These are phyloP conservation scores for Fusarium humuli DNA, from an alignment of 2,329 filamentous ascomycete species.

Conservation along the genomic window DNA sequence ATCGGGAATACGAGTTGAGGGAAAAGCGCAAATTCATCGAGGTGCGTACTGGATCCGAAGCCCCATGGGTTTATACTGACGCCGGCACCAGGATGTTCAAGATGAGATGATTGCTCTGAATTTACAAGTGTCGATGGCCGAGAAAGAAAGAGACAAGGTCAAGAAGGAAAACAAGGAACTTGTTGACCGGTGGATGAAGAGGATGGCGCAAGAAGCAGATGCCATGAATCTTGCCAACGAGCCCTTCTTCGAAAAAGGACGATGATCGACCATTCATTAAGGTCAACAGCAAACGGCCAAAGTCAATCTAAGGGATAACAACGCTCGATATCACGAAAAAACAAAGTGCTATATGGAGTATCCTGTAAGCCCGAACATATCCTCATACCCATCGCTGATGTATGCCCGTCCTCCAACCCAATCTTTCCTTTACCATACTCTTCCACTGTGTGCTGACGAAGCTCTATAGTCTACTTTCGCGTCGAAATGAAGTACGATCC, in stretches of 20 bases:
- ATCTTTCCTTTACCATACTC: conserved; percentile 34
- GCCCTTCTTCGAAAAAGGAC: conserved; percentile 50
- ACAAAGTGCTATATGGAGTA: conserved; percentile 49
- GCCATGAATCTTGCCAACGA: conserved; percentile 81
- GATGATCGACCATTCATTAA: conserved; percentile 31
- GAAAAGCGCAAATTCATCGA: conserved; percentile 87
- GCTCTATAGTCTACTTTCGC: conserved; percentile 66
- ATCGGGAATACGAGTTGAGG: conserved; percentile 85
- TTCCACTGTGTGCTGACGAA: conserved; percentile 48
- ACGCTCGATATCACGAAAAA: conserved; percentile 34
- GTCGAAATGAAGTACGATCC: conserved; percentile 91
- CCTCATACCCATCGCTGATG: conserved; percentile 37
- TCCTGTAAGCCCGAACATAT: conserved; percentile 47
- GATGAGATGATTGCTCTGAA: conserved; percentile 92
- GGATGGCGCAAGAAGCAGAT: conserved; percentile 87
- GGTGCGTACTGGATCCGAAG: conserved; percentile 54
- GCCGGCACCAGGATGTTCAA: conserved; percentile 74
- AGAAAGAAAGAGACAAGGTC: conserved; percentile 78
- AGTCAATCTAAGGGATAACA: conserved; percentile 3
- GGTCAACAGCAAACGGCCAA: conserved; percentile 5
- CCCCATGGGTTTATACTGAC: conserved; percentile 24
- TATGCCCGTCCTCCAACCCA: conserved; percentile 32
- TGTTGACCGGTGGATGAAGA: conserved; percentile 89
- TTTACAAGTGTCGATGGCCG: conserved; percentile 87
- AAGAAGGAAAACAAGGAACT: conserved; percentile 88